A percentile compares a stretch with the other conserved stretches of the same genome.
Conservation (phyloP, 2,329 filamentous ascomycete species). For the Fusarium incarnatum region DNA sequence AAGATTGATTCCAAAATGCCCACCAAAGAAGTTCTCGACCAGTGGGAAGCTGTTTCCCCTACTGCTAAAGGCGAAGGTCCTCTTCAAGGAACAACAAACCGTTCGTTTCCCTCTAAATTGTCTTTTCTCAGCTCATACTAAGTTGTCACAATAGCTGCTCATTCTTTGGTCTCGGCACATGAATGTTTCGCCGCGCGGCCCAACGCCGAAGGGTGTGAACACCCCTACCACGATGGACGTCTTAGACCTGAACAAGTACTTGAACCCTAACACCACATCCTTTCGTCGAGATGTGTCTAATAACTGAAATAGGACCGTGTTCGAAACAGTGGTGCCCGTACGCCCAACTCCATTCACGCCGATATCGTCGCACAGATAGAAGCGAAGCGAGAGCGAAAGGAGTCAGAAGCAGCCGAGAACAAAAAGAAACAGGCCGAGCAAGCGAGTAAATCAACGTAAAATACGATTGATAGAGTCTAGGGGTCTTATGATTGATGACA, state of each 20-base stretch:
- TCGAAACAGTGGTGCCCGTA: slow-evolving; percentile 41
- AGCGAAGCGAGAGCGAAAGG: slow-evolving; percentile 22
- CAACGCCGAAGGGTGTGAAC: slow-evolving; percentile 8
- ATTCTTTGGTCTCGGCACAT: slow-evolving; percentile 45
- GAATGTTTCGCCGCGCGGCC: slow-evolving; percentile 40
- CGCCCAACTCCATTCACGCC: slow-evolving; percentile 42
- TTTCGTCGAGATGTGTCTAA: not conserved
- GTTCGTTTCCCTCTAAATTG: slow-evolving; percentile 1
- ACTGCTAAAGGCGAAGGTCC: slow-evolving; percentile 39
- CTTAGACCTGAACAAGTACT: slow-evolving; percentile 28
- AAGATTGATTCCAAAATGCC: slow-evolving; percentile 22
- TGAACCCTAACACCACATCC: fast-evolving
- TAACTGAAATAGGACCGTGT: slow-evolving; percentile 35
- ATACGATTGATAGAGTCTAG: not conserved
- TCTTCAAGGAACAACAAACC: slow-evolving; percentile 21
- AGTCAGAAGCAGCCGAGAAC: not conserved
- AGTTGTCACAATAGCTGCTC: slow-evolving; percentile 11
- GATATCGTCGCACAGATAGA: slow-evolving; percentile 45
- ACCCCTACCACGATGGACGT: slow-evolving; percentile 5
- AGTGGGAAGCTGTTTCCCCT: slow-evolving; percentile 29
- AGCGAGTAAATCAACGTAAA: not conserved
- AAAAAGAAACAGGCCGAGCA: not conserved
- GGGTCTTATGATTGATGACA: not conserved
- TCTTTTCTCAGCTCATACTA: not conserved
- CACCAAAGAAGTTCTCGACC: slow-evolving; percentile 37